Base-by-base conservation (phyloP, 1,284 basidiomycete genomes). In the Pholiota adiposa region DNA sequence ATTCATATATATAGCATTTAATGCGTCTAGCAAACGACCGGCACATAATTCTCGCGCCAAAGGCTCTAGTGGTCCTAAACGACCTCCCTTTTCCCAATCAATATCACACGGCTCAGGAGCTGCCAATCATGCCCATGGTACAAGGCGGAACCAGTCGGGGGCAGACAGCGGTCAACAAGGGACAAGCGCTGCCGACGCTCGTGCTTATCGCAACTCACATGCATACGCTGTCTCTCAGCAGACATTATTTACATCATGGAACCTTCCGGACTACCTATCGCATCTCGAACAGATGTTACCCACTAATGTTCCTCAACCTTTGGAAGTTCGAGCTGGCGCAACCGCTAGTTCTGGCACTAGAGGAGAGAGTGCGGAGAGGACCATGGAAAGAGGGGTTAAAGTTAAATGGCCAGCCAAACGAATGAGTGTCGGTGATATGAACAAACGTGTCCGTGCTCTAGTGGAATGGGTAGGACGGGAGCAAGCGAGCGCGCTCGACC, bases 351-450 rank as follows among this genome's bases (percentile, higher is more conserved):
- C 65, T 4, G 63, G 64, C 33, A 66, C 63, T 4, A 67, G 79
- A 63, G 75, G 73, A 4, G 83, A 82, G 62, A 77, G 79, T 63
- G 62, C 80, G 19, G 88, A 89, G 59, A 77, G 80, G 64, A 86
- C 83, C 7, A 82, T 88, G 65, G 96, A 98, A 73, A 83, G 94
- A 41, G 93, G 95, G 1, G 94, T 96, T 23, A 93, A 94, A 73
- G 91, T 98, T 59, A 92, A 93, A 67, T 99, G 94, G 88, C 97
- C 97, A 0, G 86, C 88, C 63, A 97, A 97, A 74, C 84, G 97
- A 54, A 95, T 91, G 84, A 97, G 96, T 66, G 89, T 97, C 23
- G 90, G 89, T 18, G 97, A 99, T 72, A 97, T 99, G 94, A 93
- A 95, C 73, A 98, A 98, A 78, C 88, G 97, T 19, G 94, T 97